Evolutionary conservation across 805 yeast genomes (phyloP), one percentile per base, ranked within the genome.

Genomic region (Torulaspora maleeae): DNA sequence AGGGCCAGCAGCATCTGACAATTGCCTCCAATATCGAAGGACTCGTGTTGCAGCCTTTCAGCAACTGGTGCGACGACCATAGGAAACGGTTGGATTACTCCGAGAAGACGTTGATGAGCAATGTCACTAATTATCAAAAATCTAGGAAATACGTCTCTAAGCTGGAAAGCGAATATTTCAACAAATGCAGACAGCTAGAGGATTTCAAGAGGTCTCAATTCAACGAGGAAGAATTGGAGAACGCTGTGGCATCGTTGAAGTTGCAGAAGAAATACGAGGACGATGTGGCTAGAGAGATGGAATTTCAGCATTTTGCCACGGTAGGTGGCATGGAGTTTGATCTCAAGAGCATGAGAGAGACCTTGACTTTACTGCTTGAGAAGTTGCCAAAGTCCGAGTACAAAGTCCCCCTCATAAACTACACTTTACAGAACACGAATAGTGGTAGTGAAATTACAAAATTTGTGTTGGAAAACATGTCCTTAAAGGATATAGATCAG

Each of bases 31-130:
- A 76, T 51, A 80, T 87, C 48, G 74, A 76, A 45, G 56, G 67
- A 1, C 67, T 78, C 62, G 91, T 87, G 1, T 59, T 84, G 41
- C 73, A 72, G 19, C 95, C 95, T 1, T 87, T 87, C 56, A 63
- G 77, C 9, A 75, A 76, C 54, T 88, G 95, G 95, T 75, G 89
- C 34, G 70, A 69, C 13, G 89, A 83, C 43, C 95, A 87, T 64
- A 75, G 75, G 43, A 77, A 77, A 53, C 68, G 95, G 38, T 74
- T 87, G 1, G 79, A 76, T 32, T 78, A 75, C 55, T 78, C 86
- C 13, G 82, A 80, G 44, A 70, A 73, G 45, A 70, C 73, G 4
- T 65, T 86, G 33, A 64, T 68, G 40, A 71, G 68, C 16, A 79
- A 78, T 51, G 71, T 78, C 36, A 75, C 74, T 53, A 70, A 66